Base-by-base conservation (phyloP, 2,329 filamentous ascomycete species). In the Fusarium luffae region DNA sequence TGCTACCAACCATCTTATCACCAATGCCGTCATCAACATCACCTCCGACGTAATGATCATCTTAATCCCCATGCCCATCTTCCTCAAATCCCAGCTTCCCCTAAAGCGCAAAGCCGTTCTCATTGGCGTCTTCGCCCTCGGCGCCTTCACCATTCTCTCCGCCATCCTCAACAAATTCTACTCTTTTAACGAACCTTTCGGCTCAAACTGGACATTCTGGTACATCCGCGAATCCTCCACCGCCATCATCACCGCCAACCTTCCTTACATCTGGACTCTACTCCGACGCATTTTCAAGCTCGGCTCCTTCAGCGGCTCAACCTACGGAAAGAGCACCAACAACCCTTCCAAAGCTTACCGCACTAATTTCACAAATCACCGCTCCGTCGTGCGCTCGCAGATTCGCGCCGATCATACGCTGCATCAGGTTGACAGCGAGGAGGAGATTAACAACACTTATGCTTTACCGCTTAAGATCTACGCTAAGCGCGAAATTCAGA, bases 21-120 rank as follows among this genome's bases (percentile, higher is more conserved):
- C 85, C 18, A 88, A 89, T 62, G 84, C 85, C 2, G 80, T 83
- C 6, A 84, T 90, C 73, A 90, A 90, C 69, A 85, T 90, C 50
- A 84, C 85, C 4, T 88, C 86, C 27, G 88, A 90, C 67, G 40
- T 89, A 4, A 82, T 87, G 78, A 89, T 90, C 74, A 84, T 90
- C 28, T 73, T 82, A 5, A 84, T 90, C 21, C 86, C 87, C 2
- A 81, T 90, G 66, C 87, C 87, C 3, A 69, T 85, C 27, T 80
- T 90, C 27, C 68, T 85, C 13, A 81, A 81, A 27, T 82, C 88
- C 2, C 82, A 83, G 47, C 79, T 90, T 4, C 78, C 82, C 8
- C 42, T 79, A 2, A 85, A 82, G 73, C 84, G 86, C 72, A 90
- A 89, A 76, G 55, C 84, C 1, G 80, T 88, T 2, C 81, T 90